A percentile compares a stretch with the other conserved stretches of the same genome.
Evolutionary conservation across 352 stramenopile genomes (phyloP).

Genomic region (Sclerospora graminicola): DNA sequence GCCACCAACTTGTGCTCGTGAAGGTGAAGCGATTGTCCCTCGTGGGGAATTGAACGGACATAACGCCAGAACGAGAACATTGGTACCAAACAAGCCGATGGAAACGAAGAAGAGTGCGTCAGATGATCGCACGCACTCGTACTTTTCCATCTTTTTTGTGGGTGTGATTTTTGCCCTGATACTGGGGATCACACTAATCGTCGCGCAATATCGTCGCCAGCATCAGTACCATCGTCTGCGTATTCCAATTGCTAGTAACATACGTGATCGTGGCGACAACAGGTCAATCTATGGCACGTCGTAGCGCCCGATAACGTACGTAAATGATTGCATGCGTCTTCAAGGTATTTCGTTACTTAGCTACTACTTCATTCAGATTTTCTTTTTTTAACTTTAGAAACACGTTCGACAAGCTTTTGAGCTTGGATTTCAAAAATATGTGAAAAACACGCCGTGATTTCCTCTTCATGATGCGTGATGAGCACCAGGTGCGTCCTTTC

Average conservation of each 20-base stretch:
- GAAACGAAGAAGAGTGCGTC: neutral
- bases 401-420: slow-evolving; percentile 34
- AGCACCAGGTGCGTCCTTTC: slow-evolving; percentile 64
- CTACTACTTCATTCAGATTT: neutral
- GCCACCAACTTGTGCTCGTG: slow-evolving; percentile 31
- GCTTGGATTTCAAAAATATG: slow-evolving; percentile 78
- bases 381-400: neutral
- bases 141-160: slow-evolving; percentile 19
- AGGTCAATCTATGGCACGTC: slow-evolving; percentile 14
- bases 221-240: slow-evolving; percentile 5
- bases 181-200: slow-evolving; percentile 7
- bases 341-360: neutral
- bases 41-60: slow-evolving; percentile 5
- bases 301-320: neutral
- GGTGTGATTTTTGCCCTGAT: slow-evolving; percentile 16
- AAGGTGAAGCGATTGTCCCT: slow-evolving; percentile 27
- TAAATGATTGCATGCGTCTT: neutral
- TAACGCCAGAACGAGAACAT: neutral
- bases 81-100: neutral
- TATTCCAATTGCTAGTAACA: neutral
- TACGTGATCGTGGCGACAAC: neutral
- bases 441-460: slow-evolving; percentile 75
- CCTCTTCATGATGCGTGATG: slow-evolving; percentile 90
- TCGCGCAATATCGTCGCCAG: slow-evolving; percentile 9
- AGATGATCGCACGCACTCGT: slow-evolving; percentile 3